Percentiles rank a stretch among this genome's conserved stretches.
phyloP scores from a whole-genome alignment of 768 basidiomycete genomes.

The Rhodotorula sphaerocarpa region DNA sequence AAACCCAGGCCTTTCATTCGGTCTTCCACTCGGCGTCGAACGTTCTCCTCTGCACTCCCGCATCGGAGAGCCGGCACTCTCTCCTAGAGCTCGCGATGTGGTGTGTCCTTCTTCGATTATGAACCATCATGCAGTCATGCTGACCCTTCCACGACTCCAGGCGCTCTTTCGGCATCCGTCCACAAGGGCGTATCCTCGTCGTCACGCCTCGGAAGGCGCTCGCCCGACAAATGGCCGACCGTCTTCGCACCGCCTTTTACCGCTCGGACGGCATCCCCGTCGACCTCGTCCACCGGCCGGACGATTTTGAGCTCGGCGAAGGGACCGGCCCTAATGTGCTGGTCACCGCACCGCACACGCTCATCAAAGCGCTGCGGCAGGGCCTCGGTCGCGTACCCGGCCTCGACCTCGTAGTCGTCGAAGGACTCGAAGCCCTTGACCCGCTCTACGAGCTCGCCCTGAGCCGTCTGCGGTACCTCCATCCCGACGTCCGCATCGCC shows the following conservation, averaged over 20 bases:
- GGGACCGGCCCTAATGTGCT: constrained; percentile 16
- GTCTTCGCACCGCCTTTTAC: constrained; percentile 37
- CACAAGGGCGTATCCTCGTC: constrained; percentile 40
- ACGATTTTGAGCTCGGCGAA: constrained; percentile 14
- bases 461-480: constrained; percentile 60
- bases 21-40: constrained; percentile 60
- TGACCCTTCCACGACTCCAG: not conserved
- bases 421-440: constrained; percentile 76
- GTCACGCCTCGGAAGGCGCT: constrained; percentile 41
- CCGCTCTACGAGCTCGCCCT: constrained; percentile 70
- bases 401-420: constrained; percentile 65
- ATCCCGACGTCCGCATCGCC: constrained; percentile 60
- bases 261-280: constrained; percentile 30
- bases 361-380: constrained; percentile 34
- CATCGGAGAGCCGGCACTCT: constrained; percentile 70
- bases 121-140: not conserved
- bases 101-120: constrained; percentile 45
- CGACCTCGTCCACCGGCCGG: constrained; percentile 2
- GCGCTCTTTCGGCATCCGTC: constrained; percentile 19
- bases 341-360: constrained; percentile 39
- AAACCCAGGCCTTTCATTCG: constrained; percentile 83
- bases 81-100: constrained; percentile 63
- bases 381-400: constrained; percentile 40
- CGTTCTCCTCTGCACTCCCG: constrained; percentile 66
- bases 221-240: constrained; percentile 40